Percentiles rank a stretch among this genome's conserved stretches.
These are phyloP conservation scores for Casuarina equisetifolia DNA, from an alignment of 306 rosid genomes.

Conservation along the genomic window DNA sequence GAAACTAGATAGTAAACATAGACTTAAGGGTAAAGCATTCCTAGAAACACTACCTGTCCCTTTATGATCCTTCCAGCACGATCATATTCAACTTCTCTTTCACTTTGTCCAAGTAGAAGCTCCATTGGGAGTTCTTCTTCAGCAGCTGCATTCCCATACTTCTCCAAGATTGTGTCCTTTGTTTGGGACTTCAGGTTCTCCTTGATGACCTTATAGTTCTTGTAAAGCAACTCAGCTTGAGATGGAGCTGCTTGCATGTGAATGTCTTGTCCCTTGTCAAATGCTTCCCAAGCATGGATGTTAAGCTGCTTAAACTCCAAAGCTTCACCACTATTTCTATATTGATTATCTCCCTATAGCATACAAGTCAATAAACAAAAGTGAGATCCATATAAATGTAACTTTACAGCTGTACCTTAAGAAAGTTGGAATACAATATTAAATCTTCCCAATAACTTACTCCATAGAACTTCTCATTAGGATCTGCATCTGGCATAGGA, in stretches of 20 bases:
- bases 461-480: conserved; percentile 61
- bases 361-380: background rate
- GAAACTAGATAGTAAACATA: background rate
- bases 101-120: conserved; percentile 62
- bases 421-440: background rate
- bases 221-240: conserved; percentile 63
- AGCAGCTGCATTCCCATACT: conserved; percentile 61
- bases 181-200: conserved; percentile 58
- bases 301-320: conserved; percentile 59
- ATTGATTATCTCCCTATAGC: conserved; percentile 52
- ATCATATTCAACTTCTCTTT: conserved; percentile 64
- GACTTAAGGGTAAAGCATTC: background rate
- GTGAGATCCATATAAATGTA: background rate
- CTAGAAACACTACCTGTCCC: conserved; percentile 42
- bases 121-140: conserved; percentile 61
- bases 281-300: conserved; percentile 61
- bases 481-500: conserved; percentile 76
- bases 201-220: conserved; percentile 54
- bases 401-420: background rate
- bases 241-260: conserved; percentile 74
- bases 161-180: conserved; percentile 55
- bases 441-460: conserved; percentile 25
- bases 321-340: conserved; percentile 59
- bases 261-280: conserved; percentile 65
- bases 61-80: conserved; percentile 60